Percentiles rank a stretch among this genome's conserved stretches.
phyloP scores from a whole-genome alignment of 78 protist species.

The Anaeramoeba ignava region DNA sequence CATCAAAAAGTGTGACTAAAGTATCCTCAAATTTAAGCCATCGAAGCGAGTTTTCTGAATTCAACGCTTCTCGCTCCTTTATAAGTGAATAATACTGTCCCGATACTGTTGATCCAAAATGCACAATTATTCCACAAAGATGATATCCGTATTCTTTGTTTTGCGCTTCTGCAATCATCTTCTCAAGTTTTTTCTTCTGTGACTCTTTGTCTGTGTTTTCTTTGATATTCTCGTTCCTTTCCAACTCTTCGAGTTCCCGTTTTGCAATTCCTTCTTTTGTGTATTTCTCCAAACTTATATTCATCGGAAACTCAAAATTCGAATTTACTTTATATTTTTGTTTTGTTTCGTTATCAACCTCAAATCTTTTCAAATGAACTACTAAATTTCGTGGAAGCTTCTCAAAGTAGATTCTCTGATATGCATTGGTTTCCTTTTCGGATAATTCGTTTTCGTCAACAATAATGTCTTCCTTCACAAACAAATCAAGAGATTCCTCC shows the following conservation, averaged over 20 bases:
- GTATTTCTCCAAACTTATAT: background rate
- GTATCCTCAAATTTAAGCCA: background rate
- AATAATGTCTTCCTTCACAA: no score
- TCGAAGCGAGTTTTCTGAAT: background rate
- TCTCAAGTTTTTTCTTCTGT: background rate
- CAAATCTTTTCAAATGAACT: background rate
- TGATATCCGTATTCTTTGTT: background rate
- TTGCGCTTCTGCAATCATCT: background rate
- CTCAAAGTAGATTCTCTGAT: no score
- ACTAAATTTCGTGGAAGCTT: no score
- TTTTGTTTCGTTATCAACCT: background rate
- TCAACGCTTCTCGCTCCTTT: background rate
- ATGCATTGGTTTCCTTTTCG: no score
- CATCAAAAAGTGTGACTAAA: background rate
- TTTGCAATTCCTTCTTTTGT: background rate
- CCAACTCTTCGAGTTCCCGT: background rate
- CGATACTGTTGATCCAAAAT: background rate
- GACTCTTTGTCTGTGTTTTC: background rate
- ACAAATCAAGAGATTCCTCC: no score
- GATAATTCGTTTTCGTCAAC: no score
- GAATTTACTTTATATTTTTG: background rate
- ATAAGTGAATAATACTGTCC: background rate
- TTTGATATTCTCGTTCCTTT: background rate
- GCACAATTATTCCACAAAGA: background rate
- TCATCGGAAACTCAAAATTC: background rate